Evolutionary conservation across 1,284 basidiomycete species (phyloP).

Genomic region (Vanrija pseudolonga): DNA sequence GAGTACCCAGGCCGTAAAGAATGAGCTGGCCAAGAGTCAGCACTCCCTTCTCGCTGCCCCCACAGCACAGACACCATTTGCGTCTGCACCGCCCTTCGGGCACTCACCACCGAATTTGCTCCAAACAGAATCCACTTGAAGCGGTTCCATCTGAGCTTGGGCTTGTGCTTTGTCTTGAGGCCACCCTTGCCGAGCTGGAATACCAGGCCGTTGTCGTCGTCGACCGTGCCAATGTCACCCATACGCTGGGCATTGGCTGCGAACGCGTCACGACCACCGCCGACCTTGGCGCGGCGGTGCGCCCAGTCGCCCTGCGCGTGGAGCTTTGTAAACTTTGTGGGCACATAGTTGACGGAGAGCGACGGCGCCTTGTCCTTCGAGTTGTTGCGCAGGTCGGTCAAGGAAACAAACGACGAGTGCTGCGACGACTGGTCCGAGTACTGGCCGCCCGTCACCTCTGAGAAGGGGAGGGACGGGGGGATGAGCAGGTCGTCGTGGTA

Average conservation of each 20-base stretch:
- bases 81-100: not conserved
- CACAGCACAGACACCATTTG: not conserved
- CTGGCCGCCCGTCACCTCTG: constrained; percentile 19
- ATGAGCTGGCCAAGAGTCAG: constrained; percentile 50
- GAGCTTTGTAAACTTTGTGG: constrained; percentile 59
- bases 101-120: constrained; percentile 57
- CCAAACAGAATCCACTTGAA: constrained; percentile 66
- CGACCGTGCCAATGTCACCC: constrained; percentile 57
- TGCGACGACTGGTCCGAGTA: constrained; percentile 15
- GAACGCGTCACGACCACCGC: constrained; percentile 64
- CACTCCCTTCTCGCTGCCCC: too few relatives aligned
- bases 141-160: constrained; percentile 60
- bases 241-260: constrained; percentile 38
- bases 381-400: constrained; percentile 15
- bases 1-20: constrained; percentile 56
- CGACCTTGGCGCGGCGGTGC: constrained; percentile 51
- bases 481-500: constrained; percentile 28
- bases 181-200: constrained; percentile 47
- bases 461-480: constrained; percentile 30
- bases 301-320: constrained; percentile 51
- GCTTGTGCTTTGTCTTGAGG: constrained; percentile 49
- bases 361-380: constrained; percentile 25
- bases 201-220: constrained; percentile 59
- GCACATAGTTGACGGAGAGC: constrained; percentile 62
- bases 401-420: constrained; percentile 20